Evolutionary conservation across 257 asterid species (phyloP).

Genomic region (Ocimum tenuiflorum): DNA sequence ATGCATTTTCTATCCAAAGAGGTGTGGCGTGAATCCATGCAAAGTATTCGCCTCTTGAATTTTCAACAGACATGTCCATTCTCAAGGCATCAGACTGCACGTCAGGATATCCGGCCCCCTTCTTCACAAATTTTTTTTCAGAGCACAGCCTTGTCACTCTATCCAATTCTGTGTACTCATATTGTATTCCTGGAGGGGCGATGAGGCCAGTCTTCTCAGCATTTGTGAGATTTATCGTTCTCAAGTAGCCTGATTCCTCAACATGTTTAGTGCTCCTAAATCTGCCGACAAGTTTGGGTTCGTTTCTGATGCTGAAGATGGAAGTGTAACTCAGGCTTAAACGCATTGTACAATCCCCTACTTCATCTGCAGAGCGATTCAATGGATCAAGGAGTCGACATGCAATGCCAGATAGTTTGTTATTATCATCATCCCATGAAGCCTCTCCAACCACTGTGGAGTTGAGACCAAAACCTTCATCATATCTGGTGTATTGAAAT

Average conservation of each 20-base stretch:
- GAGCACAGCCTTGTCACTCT: slow-evolving; percentile 29
- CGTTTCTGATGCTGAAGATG: slow-evolving; percentile 31
- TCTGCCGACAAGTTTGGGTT: slow-evolving; percentile 30
- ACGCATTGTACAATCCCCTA: slow-evolving; percentile 49
- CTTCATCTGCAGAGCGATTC: slow-evolving; percentile 12
- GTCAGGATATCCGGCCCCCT: slow-evolving; percentile 33
- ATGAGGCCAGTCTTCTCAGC: background rate
- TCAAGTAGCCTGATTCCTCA: slow-evolving; percentile 34
- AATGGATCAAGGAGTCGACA: slow-evolving; percentile 35
- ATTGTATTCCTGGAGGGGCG: slow-evolving; percentile 26
- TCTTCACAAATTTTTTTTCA: slow-evolving; percentile 11
- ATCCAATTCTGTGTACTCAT: slow-evolving; percentile 43
- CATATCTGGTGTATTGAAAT: slow-evolving; percentile 18
- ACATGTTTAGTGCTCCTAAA: slow-evolving; percentile 41
- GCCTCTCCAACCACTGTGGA: slow-evolving; percentile 52
- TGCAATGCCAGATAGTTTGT: slow-evolving; percentile 38
- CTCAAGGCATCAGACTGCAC: slow-evolving; percentile 29
- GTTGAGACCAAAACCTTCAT: slow-evolving; percentile 14
- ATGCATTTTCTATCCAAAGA: background rate
- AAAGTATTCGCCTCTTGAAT: background rate
- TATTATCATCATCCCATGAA: slow-evolving; percentile 43
- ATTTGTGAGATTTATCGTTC: slow-evolving; percentile 22
- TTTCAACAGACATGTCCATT: background rate
- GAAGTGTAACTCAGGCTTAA: slow-evolving; percentile 46
- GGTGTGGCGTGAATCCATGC: background rate